Conservation (phyloP, 768 basidiomycete species). For the Russula sp. region DNA sequence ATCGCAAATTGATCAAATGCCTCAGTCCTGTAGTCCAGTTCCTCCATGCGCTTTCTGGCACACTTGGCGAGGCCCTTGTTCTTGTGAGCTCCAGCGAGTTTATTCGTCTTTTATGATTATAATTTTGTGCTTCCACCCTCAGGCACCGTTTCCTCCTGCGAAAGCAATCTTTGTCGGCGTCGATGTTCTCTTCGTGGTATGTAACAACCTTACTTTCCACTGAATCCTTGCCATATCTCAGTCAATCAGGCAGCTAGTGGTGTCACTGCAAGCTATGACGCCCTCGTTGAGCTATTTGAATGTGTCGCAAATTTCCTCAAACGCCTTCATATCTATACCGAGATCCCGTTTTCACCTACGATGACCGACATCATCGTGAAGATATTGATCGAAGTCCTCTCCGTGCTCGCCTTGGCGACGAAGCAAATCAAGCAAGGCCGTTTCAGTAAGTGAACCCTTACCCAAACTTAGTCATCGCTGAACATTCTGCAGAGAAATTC, state of each 20-base stretch:
- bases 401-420: background rate
- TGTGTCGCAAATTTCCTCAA: background rate
- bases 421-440: background rate
- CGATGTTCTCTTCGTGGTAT: background rate
- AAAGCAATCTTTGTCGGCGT: background rate
- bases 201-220: background rate
- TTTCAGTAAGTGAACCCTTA: background rate
- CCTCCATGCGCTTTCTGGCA: background rate
- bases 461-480: background rate
- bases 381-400: background rate
- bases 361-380: background rate
- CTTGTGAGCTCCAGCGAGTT: background rate
- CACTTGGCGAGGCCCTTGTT: background rate
- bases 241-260: background rate
- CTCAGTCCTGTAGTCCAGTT: background rate
- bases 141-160: background rate
- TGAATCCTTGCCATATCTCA: background rate
- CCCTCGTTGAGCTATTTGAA: background rate
- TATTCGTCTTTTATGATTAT: background rate
- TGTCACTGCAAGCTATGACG: background rate
- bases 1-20: background rate
- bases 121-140: background rate
- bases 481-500: background rate
- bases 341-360: background rate
- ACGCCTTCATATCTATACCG: background rate